Evolutionary conservation across 371 early-diverging fungal genomes (phyloP), one percentile per base, ranked within the genome.

Genomic region (Mucor racemosus): DNA sequence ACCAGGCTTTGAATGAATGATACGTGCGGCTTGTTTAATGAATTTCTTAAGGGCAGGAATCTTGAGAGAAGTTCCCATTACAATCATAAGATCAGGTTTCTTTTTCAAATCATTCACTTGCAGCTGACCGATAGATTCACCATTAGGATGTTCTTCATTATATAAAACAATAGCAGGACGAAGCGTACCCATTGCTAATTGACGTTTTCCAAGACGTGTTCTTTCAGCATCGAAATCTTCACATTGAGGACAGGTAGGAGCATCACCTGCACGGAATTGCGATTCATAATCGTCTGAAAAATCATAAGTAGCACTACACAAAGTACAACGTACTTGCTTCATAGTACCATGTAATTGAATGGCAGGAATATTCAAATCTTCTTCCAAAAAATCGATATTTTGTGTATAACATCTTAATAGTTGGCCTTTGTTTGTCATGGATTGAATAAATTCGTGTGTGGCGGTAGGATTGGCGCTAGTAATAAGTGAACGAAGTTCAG

Each of bases 61-160:
- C 74, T 96, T 96, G 19, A 99, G 88, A 8, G 95, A 94, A 14
- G 99, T 99, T 33, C 99, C 99, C 88, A 99, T 95, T 21, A 99
- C 95, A 61, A 99, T 84, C 66, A 99, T 75, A 15, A 99, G 75
- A 76, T 97, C 95, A 5, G 97, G 96, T 10, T 82, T 81, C 67
- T 81, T 89, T 44, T 85, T 81, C 44, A 92, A 70, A 76, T 97
- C 97, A 44, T 67, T 76, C 35, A 75, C 60, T 35, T 89, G 89
- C 58, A 88, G 61, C 53, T 86, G 73, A 42, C 94, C 94, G 81
- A 99, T 96, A 41, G 85, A 78, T 19, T 94, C 95, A 38, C 95
- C 95, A 54, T 93, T 77, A 1, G 97, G 90, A 78, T 99, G 98
- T 56, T 90, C 90, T 79, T 99, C 99, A 70, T 98, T 93, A 80